Conservation (phyloP, 352 stramenopile species). For the Phytophthora sp. region DNA sequence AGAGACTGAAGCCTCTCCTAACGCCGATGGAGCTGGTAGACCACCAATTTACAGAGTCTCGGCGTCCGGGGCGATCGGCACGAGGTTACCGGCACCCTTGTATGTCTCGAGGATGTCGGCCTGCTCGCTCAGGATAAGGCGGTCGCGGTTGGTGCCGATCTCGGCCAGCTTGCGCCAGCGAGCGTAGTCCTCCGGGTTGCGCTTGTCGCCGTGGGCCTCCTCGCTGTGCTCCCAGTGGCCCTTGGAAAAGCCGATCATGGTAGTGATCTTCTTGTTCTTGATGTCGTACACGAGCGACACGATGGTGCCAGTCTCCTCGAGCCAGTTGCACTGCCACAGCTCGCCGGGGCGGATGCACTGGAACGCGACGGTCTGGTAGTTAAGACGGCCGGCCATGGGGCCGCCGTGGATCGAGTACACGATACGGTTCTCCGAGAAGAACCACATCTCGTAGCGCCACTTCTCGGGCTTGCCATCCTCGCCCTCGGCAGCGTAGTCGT, state of each 20-base stretch:
- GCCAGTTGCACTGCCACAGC: slow-evolving; percentile 69
- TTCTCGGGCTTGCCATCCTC: slow-evolving; percentile 52
- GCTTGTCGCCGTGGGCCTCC: slow-evolving; percentile 62
- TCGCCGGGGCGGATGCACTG: slow-evolving; percentile 65
- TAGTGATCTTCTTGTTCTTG: slow-evolving; percentile 54
- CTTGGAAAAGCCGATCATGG: slow-evolving; percentile 62
- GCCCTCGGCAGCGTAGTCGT: slow-evolving; percentile 58
- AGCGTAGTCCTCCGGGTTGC: slow-evolving; percentile 58
- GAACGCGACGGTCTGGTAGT: slow-evolving; percentile 65
- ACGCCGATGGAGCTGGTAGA: not conserved
- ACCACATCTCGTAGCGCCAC: slow-evolving; percentile 73
- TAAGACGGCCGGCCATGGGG: slow-evolving; percentile 57
- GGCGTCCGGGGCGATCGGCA: slow-evolving; percentile 49
- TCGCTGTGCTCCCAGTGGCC: slow-evolving; percentile 59
- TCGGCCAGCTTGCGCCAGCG: slow-evolving; percentile 62
- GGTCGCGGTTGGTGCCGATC: slow-evolving; percentile 51
- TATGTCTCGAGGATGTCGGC: slow-evolving; percentile 52
- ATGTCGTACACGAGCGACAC: slow-evolving; percentile 63
- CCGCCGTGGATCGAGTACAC: slow-evolving; percentile 67
- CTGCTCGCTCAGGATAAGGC: slow-evolving; percentile 59
- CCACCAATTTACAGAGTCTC: slow-evolving; percentile 46
- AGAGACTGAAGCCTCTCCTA: slow-evolving; percentile 7
- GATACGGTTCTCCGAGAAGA: slow-evolving; percentile 61
- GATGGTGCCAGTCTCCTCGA: slow-evolving; percentile 64
- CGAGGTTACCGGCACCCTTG: slow-evolving; percentile 49